phyloP scores from a whole-genome alignment of 495 filamentous ascomycete genomes.

The Penicillium waksmanii region DNA sequence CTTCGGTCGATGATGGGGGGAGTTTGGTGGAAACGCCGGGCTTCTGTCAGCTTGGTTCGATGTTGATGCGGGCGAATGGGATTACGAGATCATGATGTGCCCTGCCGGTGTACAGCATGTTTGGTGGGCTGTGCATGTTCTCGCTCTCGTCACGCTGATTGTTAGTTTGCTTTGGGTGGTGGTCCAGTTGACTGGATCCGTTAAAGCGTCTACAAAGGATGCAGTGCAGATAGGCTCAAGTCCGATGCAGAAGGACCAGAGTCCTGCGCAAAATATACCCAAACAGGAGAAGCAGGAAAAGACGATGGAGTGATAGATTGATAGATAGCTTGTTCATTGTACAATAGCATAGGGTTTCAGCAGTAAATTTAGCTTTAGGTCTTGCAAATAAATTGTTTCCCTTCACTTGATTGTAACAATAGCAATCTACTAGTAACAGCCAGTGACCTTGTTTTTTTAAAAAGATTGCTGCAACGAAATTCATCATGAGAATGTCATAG shows the following conservation, averaged over 20 bases:
- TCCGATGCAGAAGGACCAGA: background rate
- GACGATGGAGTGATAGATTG: background rate
- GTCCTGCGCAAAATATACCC: background rate
- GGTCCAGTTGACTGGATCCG: background rate
- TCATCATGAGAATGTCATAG: too few species aligned
- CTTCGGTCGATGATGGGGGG: constrained; percentile 99
- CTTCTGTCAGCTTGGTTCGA: constrained; percentile 91
- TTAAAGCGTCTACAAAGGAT: background rate
- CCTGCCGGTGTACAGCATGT: constrained; percentile 82
- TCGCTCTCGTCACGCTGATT: constrained; percentile 61
- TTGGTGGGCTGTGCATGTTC: constrained; percentile 88
- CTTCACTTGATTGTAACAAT: background rate
- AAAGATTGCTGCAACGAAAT: too few species aligned
- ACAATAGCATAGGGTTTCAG: constrained; percentile 7
- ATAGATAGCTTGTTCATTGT: constrained; percentile 1
- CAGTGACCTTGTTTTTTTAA: too few species aligned
- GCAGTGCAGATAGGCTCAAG: background rate
- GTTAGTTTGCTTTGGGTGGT: constrained; percentile 22
- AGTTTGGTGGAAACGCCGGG: constrained; percentile 85
- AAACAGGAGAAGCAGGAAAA: constrained; percentile 8
- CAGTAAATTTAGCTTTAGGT: background rate
- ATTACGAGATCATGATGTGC: constrained; percentile 77
- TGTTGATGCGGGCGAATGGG: constrained; percentile 66
- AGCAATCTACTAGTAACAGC: too few species aligned
- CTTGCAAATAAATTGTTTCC: background rate